Evolutionary conservation across 2,329 filamentous ascomycete genomes (phyloP).

Genomic region (Aschersonia sp.): DNA sequence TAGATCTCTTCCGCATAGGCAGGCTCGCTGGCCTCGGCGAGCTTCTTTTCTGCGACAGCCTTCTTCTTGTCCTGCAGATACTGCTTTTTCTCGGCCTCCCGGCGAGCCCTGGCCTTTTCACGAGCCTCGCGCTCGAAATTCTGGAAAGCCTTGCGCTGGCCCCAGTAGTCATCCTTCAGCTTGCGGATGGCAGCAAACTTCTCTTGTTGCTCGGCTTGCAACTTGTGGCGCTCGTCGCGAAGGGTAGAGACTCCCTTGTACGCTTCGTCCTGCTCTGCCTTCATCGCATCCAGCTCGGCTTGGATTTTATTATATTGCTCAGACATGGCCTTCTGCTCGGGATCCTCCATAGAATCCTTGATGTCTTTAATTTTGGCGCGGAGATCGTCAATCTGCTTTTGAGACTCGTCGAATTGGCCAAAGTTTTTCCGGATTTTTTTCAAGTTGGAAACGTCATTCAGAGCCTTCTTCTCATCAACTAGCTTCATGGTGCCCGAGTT

Average conservation of each 20-base stretch:
- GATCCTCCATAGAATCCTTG: conserved; percentile 80
- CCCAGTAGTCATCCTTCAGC: conserved; percentile 80
- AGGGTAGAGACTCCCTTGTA: conserved; percentile 79
- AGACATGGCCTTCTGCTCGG: conserved; percentile 74
- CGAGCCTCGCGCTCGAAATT: conserved; percentile 75
- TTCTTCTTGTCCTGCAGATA: conserved; percentile 59
- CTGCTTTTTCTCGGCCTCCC: conserved; percentile 66
- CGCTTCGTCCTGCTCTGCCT: conserved; percentile 79
- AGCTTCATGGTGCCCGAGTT: conserved; percentile 85
- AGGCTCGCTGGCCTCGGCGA: conserved; percentile 69
- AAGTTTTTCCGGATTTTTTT: conserved; percentile 89
- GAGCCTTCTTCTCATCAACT: conserved; percentile 91
- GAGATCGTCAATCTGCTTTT: conserved; percentile 80
- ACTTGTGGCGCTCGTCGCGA: conserved; percentile 71
- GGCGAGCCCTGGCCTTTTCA: conserved; percentile 60
- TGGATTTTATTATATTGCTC: conserved; percentile 78
- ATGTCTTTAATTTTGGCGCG: conserved; percentile 80
- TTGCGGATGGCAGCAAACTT: conserved; percentile 72
- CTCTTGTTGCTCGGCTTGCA: conserved; percentile 73
- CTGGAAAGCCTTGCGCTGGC: conserved; percentile 65
- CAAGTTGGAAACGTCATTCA: conserved; percentile 67
- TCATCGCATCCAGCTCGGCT: conserved; percentile 77
- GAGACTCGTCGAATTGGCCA: conserved; percentile 63
- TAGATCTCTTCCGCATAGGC: conserved; percentile 91
- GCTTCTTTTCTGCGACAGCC: conserved; percentile 60